Percentiles rank a stretch among this genome's conserved stretches.
Conservation (phyloP, 2,329 filamentous ascomycete species). For the Malbranchea zuffiana region DNA sequence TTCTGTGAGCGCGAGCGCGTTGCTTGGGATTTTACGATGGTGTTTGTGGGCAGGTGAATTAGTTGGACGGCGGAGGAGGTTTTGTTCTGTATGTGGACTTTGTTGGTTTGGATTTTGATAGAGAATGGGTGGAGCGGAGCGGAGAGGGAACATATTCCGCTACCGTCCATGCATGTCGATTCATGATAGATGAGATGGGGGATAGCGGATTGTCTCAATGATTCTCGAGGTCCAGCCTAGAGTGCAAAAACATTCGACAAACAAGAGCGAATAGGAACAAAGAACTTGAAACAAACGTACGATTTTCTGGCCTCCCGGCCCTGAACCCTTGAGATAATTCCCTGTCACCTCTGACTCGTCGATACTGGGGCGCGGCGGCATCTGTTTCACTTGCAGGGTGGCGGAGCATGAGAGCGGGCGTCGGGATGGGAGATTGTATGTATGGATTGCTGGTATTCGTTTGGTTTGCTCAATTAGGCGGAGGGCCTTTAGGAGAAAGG, state of each 20-base stretch:
- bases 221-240: too few relatives aligned
- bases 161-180: neutral
- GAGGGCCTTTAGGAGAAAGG: too few relatives aligned
- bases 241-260: too few relatives aligned
- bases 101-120: neutral
- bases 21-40: slow-evolving; percentile 88
- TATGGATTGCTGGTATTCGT: neutral
- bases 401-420: slow-evolving; percentile 20
- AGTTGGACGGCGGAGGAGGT: slow-evolving; percentile 90
- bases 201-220: neutral
- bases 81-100: slow-evolving; percentile 56
- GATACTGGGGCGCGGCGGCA: slow-evolving; percentile 67
- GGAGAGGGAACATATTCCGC: neutral
- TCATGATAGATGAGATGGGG: neutral
- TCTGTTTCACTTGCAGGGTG: slow-evolving; percentile 40
- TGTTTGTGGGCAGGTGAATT: slow-evolving; percentile 76
- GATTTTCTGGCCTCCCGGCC: slow-evolving; percentile 93
- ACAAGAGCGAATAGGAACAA: slow-evolving; percentile 1
- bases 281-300: slow-evolving; percentile 35
- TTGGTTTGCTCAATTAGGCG: too few relatives aligned
- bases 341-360: slow-evolving; percentile 72
- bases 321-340: slow-evolving; percentile 77
- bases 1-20: slow-evolving; percentile 83
- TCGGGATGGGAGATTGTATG: neutral
- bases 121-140: neutral